These are phyloP conservation scores for Golubevia pallescens DNA, from an alignment of 1,284 basidiomycete genomes.

Conservation along the genomic window DNA sequence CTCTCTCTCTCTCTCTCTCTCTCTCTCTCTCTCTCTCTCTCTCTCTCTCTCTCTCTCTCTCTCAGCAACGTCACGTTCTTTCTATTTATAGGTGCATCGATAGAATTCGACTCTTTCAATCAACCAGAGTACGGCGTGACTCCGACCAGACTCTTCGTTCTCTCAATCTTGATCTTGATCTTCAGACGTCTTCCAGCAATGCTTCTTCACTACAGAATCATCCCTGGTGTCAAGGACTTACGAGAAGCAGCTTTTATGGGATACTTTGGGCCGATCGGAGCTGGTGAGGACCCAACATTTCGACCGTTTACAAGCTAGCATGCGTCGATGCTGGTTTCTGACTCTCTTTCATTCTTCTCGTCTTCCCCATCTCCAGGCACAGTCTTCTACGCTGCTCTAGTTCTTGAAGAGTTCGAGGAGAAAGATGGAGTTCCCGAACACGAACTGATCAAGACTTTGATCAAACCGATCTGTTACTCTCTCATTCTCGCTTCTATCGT, in stretches of 20 bases:
- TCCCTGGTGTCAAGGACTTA: slow-evolving; percentile 51
- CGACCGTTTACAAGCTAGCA: too few species aligned
- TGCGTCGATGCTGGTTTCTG: slow-evolving; percentile 46
- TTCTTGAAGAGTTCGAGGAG: slow-evolving; percentile 11
- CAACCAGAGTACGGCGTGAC: slow-evolving; percentile 10
- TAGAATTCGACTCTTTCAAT: too few species aligned
- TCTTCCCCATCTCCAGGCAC: slow-evolving; percentile 25
- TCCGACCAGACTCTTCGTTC: slow-evolving; percentile 61
- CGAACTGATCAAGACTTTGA: not conserved
- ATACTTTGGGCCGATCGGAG: slow-evolving; percentile 66
- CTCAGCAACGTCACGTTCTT: too few species aligned
- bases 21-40: too few species aligned
- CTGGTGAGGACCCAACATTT: too few species aligned
- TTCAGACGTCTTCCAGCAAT: slow-evolving; percentile 63
- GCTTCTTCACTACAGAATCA: slow-evolving; percentile 38
- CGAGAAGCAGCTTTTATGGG: slow-evolving; percentile 63
- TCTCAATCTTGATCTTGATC: slow-evolving; percentile 65
- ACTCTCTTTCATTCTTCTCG: slow-evolving; percentile 29
- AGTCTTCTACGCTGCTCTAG: slow-evolving; percentile 2
- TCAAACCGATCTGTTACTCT: slow-evolving; percentile 41
- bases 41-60: too few species aligned
- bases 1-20: too few species aligned
- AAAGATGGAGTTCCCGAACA: not conserved
- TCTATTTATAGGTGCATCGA: too few species aligned
- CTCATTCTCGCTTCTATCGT: slow-evolving; percentile 36